phyloP scores from a whole-genome alignment of 2,329 filamentous ascomycete genomes.

The Fusarium ambrosium region DNA sequence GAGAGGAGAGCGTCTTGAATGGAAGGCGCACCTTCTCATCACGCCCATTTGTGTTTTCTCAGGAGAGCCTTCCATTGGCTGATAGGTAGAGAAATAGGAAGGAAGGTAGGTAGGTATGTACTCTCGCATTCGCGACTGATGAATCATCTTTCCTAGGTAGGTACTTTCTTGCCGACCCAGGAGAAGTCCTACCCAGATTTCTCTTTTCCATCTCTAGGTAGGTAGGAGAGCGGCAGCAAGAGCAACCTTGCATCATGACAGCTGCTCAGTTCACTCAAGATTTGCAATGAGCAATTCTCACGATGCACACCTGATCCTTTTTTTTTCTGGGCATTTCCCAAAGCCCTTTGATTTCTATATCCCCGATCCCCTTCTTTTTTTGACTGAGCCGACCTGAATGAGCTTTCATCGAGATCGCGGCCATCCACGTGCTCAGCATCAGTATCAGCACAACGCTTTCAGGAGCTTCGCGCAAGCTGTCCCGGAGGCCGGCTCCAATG shows the following conservation, averaged over 20 bases:
- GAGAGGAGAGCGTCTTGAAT: not conserved
- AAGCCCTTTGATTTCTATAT: not conserved
- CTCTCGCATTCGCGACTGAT: not conserved
- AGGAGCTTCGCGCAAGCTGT: not conserved
- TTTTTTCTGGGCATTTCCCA: not conserved
- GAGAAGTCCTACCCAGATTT: not conserved
- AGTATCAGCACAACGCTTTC: not conserved
- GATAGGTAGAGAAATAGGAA: not conserved
- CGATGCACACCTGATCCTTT: not conserved
- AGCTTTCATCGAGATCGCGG: constrained; percentile 2
- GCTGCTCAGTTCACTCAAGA: not conserved
- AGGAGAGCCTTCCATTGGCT: not conserved
- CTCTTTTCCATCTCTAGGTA: not conserved
- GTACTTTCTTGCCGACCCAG: not conserved
- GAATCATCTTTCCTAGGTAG: not conserved
- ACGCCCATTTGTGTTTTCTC: not conserved
- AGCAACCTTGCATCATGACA: not conserved
- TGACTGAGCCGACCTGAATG: constrained; percentile 14
- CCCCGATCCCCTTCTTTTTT: not conserved
- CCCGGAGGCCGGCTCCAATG: not conserved
- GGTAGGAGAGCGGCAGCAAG: not conserved
- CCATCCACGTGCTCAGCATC: not conserved
- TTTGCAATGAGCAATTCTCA: not conserved
- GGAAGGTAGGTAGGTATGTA: not conserved
- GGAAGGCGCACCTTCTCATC: not conserved